Evolutionary conservation across 2,329 filamentous ascomycete genomes (phyloP).

Genomic region (Apiospora koreana): DNA sequence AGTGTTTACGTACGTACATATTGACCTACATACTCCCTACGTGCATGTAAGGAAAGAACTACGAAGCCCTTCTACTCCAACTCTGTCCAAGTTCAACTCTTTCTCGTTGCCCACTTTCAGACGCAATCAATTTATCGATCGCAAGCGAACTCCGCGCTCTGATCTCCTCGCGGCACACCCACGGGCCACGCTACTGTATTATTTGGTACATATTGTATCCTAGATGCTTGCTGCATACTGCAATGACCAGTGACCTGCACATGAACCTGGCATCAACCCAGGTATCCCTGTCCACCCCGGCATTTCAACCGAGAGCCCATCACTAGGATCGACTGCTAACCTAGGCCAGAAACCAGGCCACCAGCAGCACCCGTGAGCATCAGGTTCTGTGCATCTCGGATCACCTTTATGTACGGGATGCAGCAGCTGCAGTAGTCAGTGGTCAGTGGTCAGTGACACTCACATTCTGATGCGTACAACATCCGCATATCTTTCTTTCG

Average conservation of each 20-base stretch:
- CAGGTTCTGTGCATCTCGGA: neutral
- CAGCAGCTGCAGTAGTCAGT: neutral
- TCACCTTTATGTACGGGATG: neutral
- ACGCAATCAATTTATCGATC: neutral
- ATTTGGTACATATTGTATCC: neutral
- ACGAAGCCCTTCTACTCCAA: neutral
- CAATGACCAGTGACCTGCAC: conserved; percentile 3
- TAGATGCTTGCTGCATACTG: neutral
- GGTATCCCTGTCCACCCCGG: neutral
- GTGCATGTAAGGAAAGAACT: neutral
- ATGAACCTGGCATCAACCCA: neutral
- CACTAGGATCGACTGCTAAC: neutral
- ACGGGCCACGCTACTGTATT: neutral
- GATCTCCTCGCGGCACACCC: neutral
- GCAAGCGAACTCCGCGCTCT: conserved; percentile 6
- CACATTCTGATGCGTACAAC: neutral
- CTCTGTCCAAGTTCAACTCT: neutral
- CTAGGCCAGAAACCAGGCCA: neutral
- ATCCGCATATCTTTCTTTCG: neutral
- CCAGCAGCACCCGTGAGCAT: neutral
- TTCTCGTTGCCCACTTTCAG: neutral
- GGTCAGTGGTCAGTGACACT: neutral
- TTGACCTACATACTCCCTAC: neutral
- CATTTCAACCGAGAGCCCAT: neutral
- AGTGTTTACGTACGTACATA: neutral